phyloP scores from a whole-genome alignment of 495 filamentous ascomycete species.

The Poronia punctata region DNA sequence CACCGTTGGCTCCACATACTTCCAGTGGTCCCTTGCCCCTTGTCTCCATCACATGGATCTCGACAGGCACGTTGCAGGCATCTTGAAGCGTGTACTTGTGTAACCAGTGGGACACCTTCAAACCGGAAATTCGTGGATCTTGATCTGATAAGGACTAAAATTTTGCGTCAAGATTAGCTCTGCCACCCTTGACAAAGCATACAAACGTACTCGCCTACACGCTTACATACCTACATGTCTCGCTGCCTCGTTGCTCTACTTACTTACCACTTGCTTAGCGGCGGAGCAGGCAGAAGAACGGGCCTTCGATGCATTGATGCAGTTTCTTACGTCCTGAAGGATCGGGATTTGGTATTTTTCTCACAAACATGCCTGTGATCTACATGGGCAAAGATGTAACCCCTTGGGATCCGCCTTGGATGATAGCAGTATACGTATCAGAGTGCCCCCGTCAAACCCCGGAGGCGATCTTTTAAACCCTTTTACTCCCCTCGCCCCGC shows the following conservation, averaged over 20 bases:
- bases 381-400: slow-evolving; percentile 1
- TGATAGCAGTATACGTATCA: slow-evolving; percentile 9
- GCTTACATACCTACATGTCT: too few species aligned
- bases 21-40: slow-evolving; percentile 2
- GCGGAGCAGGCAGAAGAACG: not conserved
- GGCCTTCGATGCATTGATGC: not conserved
- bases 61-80: not conserved
- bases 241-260: too few species aligned
- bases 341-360: slow-evolving; percentile 5
- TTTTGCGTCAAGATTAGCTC: too few species aligned
- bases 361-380: slow-evolving; percentile 3
- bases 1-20: slow-evolving; percentile 2
- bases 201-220: too few species aligned
- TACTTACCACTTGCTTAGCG: too few species aligned
- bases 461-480: not conserved
- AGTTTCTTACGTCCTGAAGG: not conserved
- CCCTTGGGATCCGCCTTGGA: slow-evolving; percentile 1
- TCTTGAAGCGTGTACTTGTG: too few species aligned
- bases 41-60: slow-evolving; percentile 1
- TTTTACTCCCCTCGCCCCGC: not conserved
- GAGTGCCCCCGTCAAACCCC: slow-evolving; percentile 7
- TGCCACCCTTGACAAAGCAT: too few species aligned
- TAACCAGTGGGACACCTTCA: too few species aligned
- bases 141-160: too few species aligned
- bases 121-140: too few species aligned